Conservation (phyloP, 78 protist species). For the Dictyostelium capitatum region DNA sequence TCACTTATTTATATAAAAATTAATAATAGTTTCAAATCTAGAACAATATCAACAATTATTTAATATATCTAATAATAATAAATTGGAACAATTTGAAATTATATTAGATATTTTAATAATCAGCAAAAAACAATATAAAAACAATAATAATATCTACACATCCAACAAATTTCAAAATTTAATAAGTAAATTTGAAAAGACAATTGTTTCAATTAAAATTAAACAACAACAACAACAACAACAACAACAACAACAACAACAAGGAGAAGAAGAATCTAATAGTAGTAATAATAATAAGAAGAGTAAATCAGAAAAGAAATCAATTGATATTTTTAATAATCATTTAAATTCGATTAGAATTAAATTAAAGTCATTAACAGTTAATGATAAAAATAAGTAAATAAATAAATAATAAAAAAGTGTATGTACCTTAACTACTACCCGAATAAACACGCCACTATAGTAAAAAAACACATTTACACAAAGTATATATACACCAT, state of each 20-base stretch:
- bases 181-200: not conserved
- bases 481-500: no score
- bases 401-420: not conserved
- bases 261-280: not conserved
- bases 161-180: not conserved
- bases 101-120: conserved; percentile 10
- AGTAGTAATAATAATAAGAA: not conserved
- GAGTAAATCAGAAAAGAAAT: conserved; percentile 1
- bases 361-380: not conserved
- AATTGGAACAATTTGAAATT: conserved; percentile 1
- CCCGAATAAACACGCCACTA: no score
- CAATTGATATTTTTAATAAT: not conserved
- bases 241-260: not conserved
- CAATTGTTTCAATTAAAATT: not conserved
- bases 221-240: not conserved
- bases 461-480: no score
- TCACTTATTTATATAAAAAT: no score
- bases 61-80: not conserved
- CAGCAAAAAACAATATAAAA: not conserved
- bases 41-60: no score
- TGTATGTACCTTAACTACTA: no score
- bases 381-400: not conserved
- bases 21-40: no score
- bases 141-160: not conserved
- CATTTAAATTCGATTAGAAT: not conserved